Conservation (phyloP, 352 stramenopile genomes). For the Phytophthora hybrid region DNA sequence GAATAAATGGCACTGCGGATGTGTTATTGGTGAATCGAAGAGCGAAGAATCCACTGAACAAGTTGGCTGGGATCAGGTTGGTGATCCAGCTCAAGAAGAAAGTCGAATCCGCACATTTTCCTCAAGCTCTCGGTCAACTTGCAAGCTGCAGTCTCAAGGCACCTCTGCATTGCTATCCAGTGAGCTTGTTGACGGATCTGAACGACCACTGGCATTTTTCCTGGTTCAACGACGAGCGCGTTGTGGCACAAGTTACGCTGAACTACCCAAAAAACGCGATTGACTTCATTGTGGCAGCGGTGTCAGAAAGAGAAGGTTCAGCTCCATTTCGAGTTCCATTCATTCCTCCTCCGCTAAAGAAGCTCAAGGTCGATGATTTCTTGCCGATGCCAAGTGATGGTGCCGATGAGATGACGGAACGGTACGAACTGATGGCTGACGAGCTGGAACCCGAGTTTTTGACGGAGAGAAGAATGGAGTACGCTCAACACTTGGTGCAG, state of each 20-base stretch:
- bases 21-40: slow-evolving; percentile 29
- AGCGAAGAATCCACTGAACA: slow-evolving; percentile 34
- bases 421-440: slow-evolving; percentile 29
- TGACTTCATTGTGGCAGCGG: slow-evolving; percentile 30
- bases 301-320: neutral
- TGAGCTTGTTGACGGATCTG: slow-evolving; percentile 44
- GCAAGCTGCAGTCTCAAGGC: slow-evolving; percentile 37
- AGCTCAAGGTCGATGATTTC: slow-evolving; percentile 32
- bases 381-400: slow-evolving; percentile 27
- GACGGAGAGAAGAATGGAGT: slow-evolving; percentile 35
- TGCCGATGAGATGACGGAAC: slow-evolving; percentile 41
- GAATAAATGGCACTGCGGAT: slow-evolving; percentile 42
- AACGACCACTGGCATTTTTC: slow-evolving; percentile 42
- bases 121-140: slow-evolving; percentile 44
- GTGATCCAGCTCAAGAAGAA: slow-evolving; percentile 40
- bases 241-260: slow-evolving; percentile 34
- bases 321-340: neutral
- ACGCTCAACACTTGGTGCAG: slow-evolving; percentile 38
- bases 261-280: slow-evolving; percentile 38
- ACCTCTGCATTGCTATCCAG: slow-evolving; percentile 28
- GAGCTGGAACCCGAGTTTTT: slow-evolving; percentile 42
- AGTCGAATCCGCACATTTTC: slow-evolving; percentile 25
- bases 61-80: slow-evolving; percentile 38
- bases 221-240: slow-evolving; percentile 32
- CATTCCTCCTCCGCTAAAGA: no score